Conservation (phyloP, 225 moss, liverwort and hornwort species). For the Physcomitrellopsis africana region DNA sequence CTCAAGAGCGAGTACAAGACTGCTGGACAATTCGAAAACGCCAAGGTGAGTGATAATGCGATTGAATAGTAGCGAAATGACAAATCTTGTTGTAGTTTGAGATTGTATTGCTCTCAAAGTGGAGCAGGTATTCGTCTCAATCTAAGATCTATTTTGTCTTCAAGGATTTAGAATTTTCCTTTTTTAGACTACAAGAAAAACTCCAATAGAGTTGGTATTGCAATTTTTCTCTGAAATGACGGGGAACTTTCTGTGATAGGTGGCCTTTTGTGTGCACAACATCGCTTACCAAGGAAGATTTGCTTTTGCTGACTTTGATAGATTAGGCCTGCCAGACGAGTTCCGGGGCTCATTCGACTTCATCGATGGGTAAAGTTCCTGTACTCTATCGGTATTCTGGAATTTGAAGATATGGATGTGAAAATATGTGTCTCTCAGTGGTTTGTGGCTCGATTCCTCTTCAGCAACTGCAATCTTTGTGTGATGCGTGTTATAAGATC, state of each 20-base stretch:
- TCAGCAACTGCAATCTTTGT: not conserved
- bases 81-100: not conserved
- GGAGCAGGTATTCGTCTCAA: too few relatives aligned
- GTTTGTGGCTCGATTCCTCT: not conserved
- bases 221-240: not conserved
- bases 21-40: conserved; percentile 63
- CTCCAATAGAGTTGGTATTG: not conserved
- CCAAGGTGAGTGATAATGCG: conserved; percentile 61
- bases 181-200: too few relatives aligned
- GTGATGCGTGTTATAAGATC: not conserved
- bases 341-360: conserved; percentile 86
- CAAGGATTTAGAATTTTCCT: too few relatives aligned
- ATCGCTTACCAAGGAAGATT: conserved; percentile 94
- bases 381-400: not conserved
- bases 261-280: conserved; percentile 93
- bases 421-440: not conserved
- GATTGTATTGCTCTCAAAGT: too few relatives aligned
- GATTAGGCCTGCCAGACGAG: conserved; percentile 61
- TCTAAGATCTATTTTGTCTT: too few relatives aligned
- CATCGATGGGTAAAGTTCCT: conserved; percentile 71
- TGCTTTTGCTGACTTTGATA: conserved; percentile 61
- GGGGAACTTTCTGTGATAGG: conserved; percentile 44
- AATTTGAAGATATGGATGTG: not conserved
- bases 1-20: conserved; percentile 80
- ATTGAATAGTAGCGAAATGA: too few relatives aligned